A percentile compares a stretch with the other conserved stretches of the same genome.
Conservation (phyloP, 768 basidiomycete species). For the Boletus rufocinnamomeus region DNA sequence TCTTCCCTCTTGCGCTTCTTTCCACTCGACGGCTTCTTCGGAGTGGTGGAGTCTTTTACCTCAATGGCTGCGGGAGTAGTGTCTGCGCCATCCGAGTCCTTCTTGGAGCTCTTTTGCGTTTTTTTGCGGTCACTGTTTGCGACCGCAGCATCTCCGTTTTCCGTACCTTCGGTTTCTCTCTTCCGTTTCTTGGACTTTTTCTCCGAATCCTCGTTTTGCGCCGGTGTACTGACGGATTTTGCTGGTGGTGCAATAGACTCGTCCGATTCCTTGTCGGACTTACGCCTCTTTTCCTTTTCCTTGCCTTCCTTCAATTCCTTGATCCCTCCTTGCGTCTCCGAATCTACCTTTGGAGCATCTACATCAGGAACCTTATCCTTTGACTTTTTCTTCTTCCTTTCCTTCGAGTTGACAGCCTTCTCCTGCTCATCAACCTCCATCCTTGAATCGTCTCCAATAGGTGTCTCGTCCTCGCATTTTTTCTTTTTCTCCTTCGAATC, state of each 20-base stretch:
- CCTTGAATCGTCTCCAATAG: neutral
- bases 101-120: conserved; percentile 26
- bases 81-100: conserved; percentile 12
- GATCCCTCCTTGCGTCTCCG: neutral
- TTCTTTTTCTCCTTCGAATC: conserved; percentile 8
- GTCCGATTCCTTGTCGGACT: conserved; percentile 14
- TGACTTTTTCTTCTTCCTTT: conserved; percentile 20
- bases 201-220: conserved; percentile 10
- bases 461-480: neutral
- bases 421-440: conserved; percentile 3
- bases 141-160: conserved; percentile 11
- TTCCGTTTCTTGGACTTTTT: conserved; percentile 40
- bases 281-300: conserved; percentile 23
- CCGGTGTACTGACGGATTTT: conserved; percentile 9
- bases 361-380: conserved; percentile 7
- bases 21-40: conserved; percentile 15
- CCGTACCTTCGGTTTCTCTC: conserved; percentile 19
- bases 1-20: conserved; percentile 31
- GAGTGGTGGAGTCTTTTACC: conserved; percentile 14
- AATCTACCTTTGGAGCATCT: neutral
- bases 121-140: conserved; percentile 24
- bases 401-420: conserved; percentile 1
- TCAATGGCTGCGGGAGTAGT: conserved; percentile 7
- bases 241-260: conserved; percentile 23
- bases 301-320: conserved; percentile 7